phyloP scores from a whole-genome alignment of 2,329 filamentous ascomycete species.

The Colletotrichum echinochloae region DNA sequence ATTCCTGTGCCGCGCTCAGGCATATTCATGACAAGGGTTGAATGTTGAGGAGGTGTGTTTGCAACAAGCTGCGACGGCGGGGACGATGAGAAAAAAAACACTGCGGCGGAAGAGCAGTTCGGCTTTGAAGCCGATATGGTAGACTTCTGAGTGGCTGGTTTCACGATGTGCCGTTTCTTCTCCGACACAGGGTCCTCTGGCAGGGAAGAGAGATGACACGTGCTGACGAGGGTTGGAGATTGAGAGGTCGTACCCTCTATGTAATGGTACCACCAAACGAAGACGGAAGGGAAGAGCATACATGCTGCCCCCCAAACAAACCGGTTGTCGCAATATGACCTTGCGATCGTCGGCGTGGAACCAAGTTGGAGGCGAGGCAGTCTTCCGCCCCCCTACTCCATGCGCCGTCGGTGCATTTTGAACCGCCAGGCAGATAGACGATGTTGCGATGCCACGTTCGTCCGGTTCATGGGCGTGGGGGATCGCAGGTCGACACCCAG shows the following conservation, averaged over 20 bases:
- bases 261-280: conserved; percentile 4
- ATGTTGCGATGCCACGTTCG: conserved; percentile 13
- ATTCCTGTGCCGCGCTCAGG: conserved; percentile 29
- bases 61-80: conserved; percentile 14
- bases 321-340: conserved; percentile 34
- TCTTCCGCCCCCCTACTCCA: not conserved
- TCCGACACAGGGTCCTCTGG: conserved; percentile 22
- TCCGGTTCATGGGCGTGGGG: conserved; percentile 2
- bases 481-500: not conserved
- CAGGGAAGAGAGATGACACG: conserved; percentile 8
- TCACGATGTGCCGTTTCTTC: conserved; percentile 18
- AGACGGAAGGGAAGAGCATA: conserved; percentile 15
- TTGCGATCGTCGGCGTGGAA: conserved; percentile 36
- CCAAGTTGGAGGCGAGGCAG: conserved; percentile 26
- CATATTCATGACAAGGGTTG: conserved; percentile 33
- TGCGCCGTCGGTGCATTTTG: conserved; percentile 25
- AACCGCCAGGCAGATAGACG: conserved; percentile 14
- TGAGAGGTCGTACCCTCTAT: conserved; percentile 26
- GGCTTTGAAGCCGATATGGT: conserved; percentile 7
- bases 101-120: conserved; percentile 23
- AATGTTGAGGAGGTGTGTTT: conserved; percentile 8
- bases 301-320: not conserved
- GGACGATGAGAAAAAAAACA: not conserved
- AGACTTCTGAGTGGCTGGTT: conserved; percentile 34
- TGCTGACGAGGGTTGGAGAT: conserved; percentile 1